phyloP scores from a whole-genome alignment of 495 filamentous ascomycete species.

The Xylaria sp. region DNA sequence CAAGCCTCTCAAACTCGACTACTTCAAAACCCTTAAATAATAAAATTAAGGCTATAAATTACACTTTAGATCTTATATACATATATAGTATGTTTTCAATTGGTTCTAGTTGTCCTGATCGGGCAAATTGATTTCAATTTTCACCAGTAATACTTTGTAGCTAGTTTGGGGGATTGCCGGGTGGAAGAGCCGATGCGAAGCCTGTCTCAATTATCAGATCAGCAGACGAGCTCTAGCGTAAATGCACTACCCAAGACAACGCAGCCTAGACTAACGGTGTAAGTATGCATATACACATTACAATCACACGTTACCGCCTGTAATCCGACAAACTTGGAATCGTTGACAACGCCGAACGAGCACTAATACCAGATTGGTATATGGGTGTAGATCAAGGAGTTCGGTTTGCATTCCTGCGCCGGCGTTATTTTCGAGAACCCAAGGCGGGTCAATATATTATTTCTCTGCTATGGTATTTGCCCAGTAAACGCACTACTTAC shows the following conservation, averaged over 20 bases:
- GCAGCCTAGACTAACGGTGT: not conserved
- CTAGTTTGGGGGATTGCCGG: not conserved
- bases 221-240: not conserved
- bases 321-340: slow-evolving; percentile 2
- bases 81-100: too few relatives aligned
- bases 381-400: not conserved
- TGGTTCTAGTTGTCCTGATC: too few relatives aligned
- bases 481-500: not conserved
- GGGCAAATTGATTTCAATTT: not conserved
- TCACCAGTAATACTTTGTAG: not conserved
- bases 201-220: not conserved
- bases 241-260: not conserved
- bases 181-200: not conserved
- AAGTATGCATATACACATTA: too few relatives aligned
- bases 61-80: too few relatives aligned
- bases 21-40: too few relatives aligned
- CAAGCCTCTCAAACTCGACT: too few relatives aligned
- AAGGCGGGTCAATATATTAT: slow-evolving; percentile 6
- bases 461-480: too few relatives aligned
- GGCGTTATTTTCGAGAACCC: slow-evolving; percentile 1
- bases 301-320: not conserved
- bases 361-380: slow-evolving; percentile 6
- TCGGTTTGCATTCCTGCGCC: not conserved
- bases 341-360: not conserved
- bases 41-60: too few relatives aligned